phyloP scores from a whole-genome alignment of 1,284 basidiomycete genomes.

The Rhodotorula sp. region DNA sequence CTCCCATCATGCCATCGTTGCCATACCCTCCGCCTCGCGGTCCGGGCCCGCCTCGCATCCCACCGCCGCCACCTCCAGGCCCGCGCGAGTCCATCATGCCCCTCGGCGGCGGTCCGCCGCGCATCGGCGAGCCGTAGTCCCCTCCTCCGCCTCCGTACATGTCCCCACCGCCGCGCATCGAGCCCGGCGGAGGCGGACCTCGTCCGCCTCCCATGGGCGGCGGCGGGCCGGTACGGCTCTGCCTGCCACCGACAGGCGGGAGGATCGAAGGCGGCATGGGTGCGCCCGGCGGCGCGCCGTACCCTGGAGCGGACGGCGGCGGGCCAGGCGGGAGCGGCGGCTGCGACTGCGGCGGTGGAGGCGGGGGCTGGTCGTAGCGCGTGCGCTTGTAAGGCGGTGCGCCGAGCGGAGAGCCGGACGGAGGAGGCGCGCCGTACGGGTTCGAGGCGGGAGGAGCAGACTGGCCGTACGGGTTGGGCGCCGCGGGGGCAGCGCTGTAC shows the following conservation, averaged over 20 bases:
- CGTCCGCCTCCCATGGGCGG: constrained; percentile 4
- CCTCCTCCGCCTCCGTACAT: not conserved
- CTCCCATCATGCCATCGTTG: constrained; percentile 3
- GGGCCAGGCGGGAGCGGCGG: constrained; percentile 23
- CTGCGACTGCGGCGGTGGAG: constrained; percentile 1
- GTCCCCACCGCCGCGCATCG: not conserved
- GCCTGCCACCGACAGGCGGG: constrained; percentile 28
- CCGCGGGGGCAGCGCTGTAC: not conserved
- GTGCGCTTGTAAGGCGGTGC: constrained; percentile 43
- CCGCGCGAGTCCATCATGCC: not conserved
- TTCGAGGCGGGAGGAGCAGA: not conserved
- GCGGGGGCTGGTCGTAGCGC: constrained; percentile 33
- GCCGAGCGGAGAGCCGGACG: constrained; percentile 15
- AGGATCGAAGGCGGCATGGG: constrained; percentile 31
- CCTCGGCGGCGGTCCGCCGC: not conserved
- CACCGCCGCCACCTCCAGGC: not conserved
- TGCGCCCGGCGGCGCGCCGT: not conserved
- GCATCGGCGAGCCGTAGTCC: not conserved
- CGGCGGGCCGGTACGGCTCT: not conserved
- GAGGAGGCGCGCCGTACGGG: constrained; percentile 6
- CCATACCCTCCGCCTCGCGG: not conserved
- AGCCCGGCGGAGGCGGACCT: not conserved
- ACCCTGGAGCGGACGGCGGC: constrained; percentile 8
- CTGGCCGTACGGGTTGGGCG: not conserved
- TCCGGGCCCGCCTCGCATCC: not conserved